Evolutionary conservation across 2,329 filamentous ascomycete species (phyloP).

Genomic region (Penicillium rolfsii): DNA sequence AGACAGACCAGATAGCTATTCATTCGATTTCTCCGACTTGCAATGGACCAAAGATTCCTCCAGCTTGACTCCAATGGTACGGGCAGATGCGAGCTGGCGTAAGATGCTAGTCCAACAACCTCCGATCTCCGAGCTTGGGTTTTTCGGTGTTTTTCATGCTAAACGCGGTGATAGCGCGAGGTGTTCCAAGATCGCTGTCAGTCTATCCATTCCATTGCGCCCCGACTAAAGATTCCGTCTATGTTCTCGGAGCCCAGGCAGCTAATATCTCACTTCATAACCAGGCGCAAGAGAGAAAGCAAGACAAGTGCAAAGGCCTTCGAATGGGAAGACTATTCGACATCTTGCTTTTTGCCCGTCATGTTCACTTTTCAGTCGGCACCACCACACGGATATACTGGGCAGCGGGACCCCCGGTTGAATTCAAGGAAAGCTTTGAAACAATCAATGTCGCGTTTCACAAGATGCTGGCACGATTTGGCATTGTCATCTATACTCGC

Average conservation of each 20-base stretch:
- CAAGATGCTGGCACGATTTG: neutral
- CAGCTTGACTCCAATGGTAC: neutral
- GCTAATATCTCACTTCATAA: too few relatives aligned
- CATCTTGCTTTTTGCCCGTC: neutral
- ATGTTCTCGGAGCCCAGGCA: neutral
- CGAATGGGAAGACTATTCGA: neutral
- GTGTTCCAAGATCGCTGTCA: neutral
- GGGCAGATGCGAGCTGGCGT: slow-evolving; percentile 13
- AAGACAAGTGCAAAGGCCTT: neutral
- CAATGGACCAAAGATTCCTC: neutral
- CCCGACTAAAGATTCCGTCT: too few relatives aligned
- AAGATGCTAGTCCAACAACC: slow-evolving; percentile 19
- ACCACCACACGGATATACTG: neutral
- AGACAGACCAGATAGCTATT: neutral
- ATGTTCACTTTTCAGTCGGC: neutral
- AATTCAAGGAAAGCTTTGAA: neutral
- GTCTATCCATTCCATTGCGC: neutral
- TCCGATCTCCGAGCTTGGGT: neutral
- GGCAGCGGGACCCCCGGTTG: neutral
- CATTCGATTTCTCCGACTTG: neutral
- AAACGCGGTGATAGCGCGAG: neutral
- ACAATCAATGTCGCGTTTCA: neutral
- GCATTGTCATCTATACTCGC: neutral
- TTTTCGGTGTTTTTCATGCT: neutral
- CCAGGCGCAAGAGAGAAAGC: neutral